Evolutionary conservation across 495 filamentous ascomycete species (phyloP), one percentile per base, ranked within the genome.

Genomic region (Aspergillus ellipticus): DNA sequence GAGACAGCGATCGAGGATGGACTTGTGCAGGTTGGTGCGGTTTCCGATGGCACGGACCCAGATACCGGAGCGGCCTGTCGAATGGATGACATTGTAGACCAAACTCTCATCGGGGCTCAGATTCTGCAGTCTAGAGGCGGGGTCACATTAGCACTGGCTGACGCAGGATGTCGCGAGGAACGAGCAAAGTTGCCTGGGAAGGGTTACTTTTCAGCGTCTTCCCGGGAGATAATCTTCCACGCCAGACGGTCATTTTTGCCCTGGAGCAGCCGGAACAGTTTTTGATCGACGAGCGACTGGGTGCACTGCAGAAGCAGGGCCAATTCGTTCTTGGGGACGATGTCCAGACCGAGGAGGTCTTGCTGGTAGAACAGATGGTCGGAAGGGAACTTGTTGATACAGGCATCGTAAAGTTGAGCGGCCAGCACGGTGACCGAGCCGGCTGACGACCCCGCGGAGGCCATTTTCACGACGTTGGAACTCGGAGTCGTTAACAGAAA

Each of bases 1-100:
- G 55, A 97, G 78, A 33, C 80, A 82, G 56, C 85, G 85, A 51
- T 85, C 85, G 56, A 96, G 77, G 19, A 87, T 82, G 6, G 85
- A 83, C 60, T 90, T 87, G 72, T 93, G 89, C 59, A 96, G 77
- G 63, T 89, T 89, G 24, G 87, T 85, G 52, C 84, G 82, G 43
- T 72, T 79, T 63, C 89, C 86, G 53, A 98, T 85, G 3, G 83
- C 84, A 57, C 88, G 86, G 47, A 87, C 84, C 94, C 94, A 98
- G 53, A 95, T 88, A 24, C 93, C 95, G 56, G 91, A 86, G 41
- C 79, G 79, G 21, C 84, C 88, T 21, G 87, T 84, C 48, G 87
- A 84, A 63, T 97, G 92, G 61, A 98, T 92, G 56, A 87, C 82
- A 54, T 82, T 80, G 79, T 93, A 97, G 4, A 97, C 83, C 51